Evolutionary conservation across 805 yeast genomes (phyloP).

Genomic region (Candida peoriensis): DNA sequence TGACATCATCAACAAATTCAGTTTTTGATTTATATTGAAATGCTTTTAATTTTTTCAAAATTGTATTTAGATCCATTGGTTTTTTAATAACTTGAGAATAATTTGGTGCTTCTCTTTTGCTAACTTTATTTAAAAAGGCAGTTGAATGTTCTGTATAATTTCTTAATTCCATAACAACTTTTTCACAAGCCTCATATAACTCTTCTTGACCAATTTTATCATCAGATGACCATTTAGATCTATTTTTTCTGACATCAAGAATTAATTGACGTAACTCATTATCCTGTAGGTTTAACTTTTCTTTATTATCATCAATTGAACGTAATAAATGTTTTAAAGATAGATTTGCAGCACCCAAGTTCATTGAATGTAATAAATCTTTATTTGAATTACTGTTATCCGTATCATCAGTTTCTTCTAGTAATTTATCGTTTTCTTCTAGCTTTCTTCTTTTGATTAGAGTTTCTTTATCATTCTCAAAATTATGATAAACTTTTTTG

Average conservation of each 20-base stretch:
- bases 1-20: constrained; percentile 91
- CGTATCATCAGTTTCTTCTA: constrained; percentile 26
- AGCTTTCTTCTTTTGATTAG: constrained; percentile 68
- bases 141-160: constrained; percentile 95
- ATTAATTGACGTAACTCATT: constrained; percentile 78
- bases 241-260: constrained; percentile 87
- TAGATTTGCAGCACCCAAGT: constrained; percentile 68
- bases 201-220: constrained; percentile 97
- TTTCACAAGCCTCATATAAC: constrained; percentile 94
- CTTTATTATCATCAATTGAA: constrained; percentile 74
- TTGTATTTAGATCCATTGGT: constrained; percentile 97
- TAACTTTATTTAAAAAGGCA: constrained; percentile 92
- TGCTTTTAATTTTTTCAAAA: constrained; percentile 79
- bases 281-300: constrained; percentile 70
- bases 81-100: constrained; percentile 83
- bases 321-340: constrained; percentile 76
- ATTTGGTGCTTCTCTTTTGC: constrained; percentile 96
- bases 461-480: constrained; percentile 73
- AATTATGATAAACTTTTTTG: constrained; percentile 68
- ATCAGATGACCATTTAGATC: constrained; percentile 98
- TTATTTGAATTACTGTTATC: constrained; percentile 16
- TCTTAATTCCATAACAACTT: constrained; percentile 84
- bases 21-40: constrained; percentile 79
- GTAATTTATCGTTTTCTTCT: constrained; percentile 73
- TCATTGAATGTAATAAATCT: constrained; percentile 32